Percentiles rank a stretch among this genome's conserved stretches.
Evolutionary conservation across 1,284 basidiomycete species (phyloP).

Genomic region (Gymnopus androsaceus): DNA sequence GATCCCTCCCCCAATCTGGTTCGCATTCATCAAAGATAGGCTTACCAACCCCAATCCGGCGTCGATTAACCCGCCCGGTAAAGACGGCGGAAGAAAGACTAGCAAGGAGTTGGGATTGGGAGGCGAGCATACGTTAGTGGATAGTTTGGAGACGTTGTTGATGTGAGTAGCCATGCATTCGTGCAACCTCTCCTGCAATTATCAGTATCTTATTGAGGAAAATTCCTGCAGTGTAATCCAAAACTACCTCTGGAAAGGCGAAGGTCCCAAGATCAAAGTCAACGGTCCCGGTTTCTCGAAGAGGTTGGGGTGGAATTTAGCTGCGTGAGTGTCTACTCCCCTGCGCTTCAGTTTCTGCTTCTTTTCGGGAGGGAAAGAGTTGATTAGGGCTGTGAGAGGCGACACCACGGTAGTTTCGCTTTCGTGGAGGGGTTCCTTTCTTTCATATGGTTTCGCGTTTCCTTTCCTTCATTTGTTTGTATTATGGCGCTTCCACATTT

Average conservation of each 20-base stretch:
- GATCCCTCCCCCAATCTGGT: slow-evolving; percentile 54
- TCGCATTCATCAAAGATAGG: slow-evolving; percentile 47
- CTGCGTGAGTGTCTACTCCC: slow-evolving; percentile 47
- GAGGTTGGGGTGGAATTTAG: slow-evolving; percentile 67
- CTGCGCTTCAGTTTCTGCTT: not conserved
- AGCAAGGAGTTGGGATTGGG: no score
- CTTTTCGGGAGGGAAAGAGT: not conserved
- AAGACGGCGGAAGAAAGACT: no score
- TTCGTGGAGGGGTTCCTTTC: no score
- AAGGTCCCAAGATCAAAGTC: slow-evolving; percentile 58
- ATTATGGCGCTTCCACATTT: no score
- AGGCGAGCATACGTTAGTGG: slow-evolving; percentile 50
- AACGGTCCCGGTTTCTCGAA: slow-evolving; percentile 54
- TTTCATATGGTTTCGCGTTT: no score
- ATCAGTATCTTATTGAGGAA: slow-evolving; percentile 15
- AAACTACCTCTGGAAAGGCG: slow-evolving; percentile 72
- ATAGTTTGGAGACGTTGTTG: slow-evolving; percentile 68
- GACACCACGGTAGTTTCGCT: no score
- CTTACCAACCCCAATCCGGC: slow-evolving; percentile 38
- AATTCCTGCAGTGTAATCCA: slow-evolving; percentile 58
- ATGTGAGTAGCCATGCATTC: slow-evolving; percentile 45
- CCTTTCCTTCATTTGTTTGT: no score
- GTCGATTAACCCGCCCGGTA: no score
- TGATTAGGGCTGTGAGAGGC: no score
- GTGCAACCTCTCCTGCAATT: not conserved